Evolutionary conservation across 192 early-diverging fungal species (phyloP).

Genomic region (Radiomyces spectabilis): DNA sequence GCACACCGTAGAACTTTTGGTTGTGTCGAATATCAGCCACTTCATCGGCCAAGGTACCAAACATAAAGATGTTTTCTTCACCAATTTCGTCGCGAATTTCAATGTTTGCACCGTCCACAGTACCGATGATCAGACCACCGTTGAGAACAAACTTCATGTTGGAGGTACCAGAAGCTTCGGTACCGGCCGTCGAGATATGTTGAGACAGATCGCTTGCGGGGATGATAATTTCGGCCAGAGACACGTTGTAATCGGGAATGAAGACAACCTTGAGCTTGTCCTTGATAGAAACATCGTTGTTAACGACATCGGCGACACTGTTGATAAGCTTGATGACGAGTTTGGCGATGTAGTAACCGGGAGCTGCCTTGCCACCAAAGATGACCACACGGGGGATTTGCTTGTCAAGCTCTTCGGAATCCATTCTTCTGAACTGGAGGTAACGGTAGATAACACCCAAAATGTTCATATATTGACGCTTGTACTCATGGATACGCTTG

Average conservation of each 20-base stretch:
- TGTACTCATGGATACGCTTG: constrained; percentile 99
- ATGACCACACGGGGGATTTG: constrained; percentile 84
- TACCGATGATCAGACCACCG: constrained; percentile 96
- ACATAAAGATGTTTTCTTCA: constrained; percentile 96
- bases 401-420: constrained; percentile 50
- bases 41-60: constrained; percentile 85
- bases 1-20: constrained; percentile 69
- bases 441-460: constrained; percentile 93
- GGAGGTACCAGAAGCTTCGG: constrained; percentile 97
- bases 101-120: constrained; percentile 97
- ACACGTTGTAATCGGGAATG: constrained; percentile 98
- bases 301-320: constrained; percentile 82
- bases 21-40: constrained; percentile 93
- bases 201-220: constrained; percentile 99
- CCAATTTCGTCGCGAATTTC: constrained; percentile 97
- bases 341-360: constrained; percentile 99
- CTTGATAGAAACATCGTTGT: constrained; percentile 74
- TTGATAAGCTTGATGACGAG: constrained; percentile 99
- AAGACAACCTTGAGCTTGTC: constrained; percentile 92
- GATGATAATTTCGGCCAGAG: constrained; percentile 90
- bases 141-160: constrained; percentile 99
- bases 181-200: constrained; percentile 99
- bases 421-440: constrained; percentile 74
- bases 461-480: constrained; percentile 99
- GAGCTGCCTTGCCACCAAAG: constrained; percentile 95